These are phyloP conservation scores for Solanum etuberosum DNA, from an alignment of 257 asterid species.

Conservation along the genomic window DNA sequence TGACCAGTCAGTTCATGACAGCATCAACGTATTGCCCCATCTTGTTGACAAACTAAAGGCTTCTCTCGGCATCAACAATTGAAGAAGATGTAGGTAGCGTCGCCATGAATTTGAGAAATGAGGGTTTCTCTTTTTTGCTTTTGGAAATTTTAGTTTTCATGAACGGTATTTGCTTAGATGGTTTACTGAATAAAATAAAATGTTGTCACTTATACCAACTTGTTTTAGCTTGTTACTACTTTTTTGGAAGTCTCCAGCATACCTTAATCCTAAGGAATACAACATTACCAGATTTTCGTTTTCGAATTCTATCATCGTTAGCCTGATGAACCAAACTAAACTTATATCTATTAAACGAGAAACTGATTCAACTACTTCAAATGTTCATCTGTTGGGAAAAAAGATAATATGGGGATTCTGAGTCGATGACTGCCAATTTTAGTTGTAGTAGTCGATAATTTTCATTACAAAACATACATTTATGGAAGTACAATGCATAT, in stretches of 20 bases:
- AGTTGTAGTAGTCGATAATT: too few species aligned
- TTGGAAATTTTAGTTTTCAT: neutral
- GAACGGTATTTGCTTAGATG: neutral
- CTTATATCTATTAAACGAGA: neutral
- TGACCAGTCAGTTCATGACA: slow-evolving; percentile 48
- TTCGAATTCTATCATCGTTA: neutral
- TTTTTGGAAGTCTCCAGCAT: neutral
- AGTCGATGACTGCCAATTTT: too few species aligned
- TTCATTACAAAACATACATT: too few species aligned
- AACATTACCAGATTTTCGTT: neutral
- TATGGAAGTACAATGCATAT: too few species aligned
- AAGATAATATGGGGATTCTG: too few species aligned
- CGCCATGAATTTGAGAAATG: neutral
- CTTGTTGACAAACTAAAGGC: slow-evolving; percentile 56
- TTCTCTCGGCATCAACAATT: slow-evolving; percentile 29
- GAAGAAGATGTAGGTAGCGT: neutral
- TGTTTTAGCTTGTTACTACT: neutral
- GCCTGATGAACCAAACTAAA: neutral
- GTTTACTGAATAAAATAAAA: neutral
- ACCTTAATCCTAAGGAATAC: neutral
- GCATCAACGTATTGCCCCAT: slow-evolving; percentile 55
- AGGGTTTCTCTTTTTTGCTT: neutral
- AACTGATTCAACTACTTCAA: too few species aligned
- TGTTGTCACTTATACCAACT: neutral
- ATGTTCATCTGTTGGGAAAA: too few species aligned